Base-by-base conservation (phyloP, 2,329 filamentous ascomycete species). In the Xylariomycetidae sp. region DNA sequence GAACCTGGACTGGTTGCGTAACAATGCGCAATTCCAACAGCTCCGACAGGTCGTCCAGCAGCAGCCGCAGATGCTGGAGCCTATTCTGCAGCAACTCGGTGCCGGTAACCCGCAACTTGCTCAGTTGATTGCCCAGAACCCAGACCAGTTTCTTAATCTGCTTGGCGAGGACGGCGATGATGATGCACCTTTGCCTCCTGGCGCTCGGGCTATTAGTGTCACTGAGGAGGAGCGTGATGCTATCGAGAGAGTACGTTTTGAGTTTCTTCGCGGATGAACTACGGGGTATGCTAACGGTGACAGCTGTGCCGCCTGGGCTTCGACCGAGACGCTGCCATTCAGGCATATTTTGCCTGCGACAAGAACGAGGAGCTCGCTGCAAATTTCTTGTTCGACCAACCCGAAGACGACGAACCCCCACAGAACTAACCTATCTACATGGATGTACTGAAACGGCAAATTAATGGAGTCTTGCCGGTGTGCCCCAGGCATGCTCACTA, bases 361-460 rank as follows among this genome's bases (percentile, higher is more conserved):
- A 98, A 97, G 77, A 97, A 98, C 62, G 92, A 98, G 66, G 92
- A 98, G 64, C 74, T 98, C 32, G 92, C 92, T 1, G 92, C 92
- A 45, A 98, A 98, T 66, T 97, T 96, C 64, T 72, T 98, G 40
- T 98, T 98, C 57, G 92, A 98, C 53, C 88, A 97, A 66, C 89
- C 89, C 8, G 88, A 94, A 41, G 89, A 96, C 30, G 82, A 86
- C 22, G 80, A 84, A 37, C 64, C 69, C 19, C 55, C 62, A 8
- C 57, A 63, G 40, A 66, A 68, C 51, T 70, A 63, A 59, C 45
- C 17, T 30, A n/a, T n/a, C n/a, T n/a, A n/a, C n/a, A n/a, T n/a
- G n/a, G n/a, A n/a, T n/a, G n/a, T n/a, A n/a, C n/a, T n/a, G n/a
- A n/a, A n/a, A n/a, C n/a, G n/a, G n/a, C n/a, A n/a, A n/a, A n/a